Evolutionary conservation across 2,329 filamentous ascomycete species (phyloP).

Genomic region (Ascochyta koolunga): DNA sequence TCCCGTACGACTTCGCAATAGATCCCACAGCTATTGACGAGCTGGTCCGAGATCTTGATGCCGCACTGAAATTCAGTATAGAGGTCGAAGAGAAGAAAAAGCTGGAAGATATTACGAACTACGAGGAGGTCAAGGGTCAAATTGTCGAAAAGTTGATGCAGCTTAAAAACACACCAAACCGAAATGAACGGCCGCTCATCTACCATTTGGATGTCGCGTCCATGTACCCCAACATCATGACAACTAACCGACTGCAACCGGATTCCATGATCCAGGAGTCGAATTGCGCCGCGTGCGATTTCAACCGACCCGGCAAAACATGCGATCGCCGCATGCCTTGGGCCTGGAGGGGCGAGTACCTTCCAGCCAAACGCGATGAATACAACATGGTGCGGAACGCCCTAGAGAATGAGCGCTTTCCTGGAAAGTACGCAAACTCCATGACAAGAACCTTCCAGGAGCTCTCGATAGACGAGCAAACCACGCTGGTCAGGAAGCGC

Average conservation of each 20-base stretch:
- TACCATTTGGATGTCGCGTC: slow-evolving; percentile 98
- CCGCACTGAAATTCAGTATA: slow-evolving; percentile 82
- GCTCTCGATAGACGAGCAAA: slow-evolving; percentile 80
- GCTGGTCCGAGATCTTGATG: slow-evolving; percentile 82
- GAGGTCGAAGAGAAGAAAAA: slow-evolving; percentile 60
- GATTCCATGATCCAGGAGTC: slow-evolving; percentile 99
- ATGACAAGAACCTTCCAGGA: slow-evolving; percentile 80
- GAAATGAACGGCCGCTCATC: slow-evolving; percentile 85
- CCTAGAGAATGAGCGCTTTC: slow-evolving; percentile 90
- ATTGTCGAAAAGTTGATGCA: slow-evolving; percentile 73
- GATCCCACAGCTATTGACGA: slow-evolving; percentile 90
- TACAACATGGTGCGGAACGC: slow-evolving; percentile 99
- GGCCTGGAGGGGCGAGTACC: slow-evolving; percentile 97
- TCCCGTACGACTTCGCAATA: slow-evolving; percentile 92
- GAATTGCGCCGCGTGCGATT: slow-evolving; percentile 96
- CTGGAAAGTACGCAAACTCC: slow-evolving; percentile 74
- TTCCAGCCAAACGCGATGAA: slow-evolving; percentile 94
- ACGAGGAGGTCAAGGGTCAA: slow-evolving; percentile 73
- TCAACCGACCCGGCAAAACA: slow-evolving; percentile 95
- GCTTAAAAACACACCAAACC: slow-evolving; percentile 81
- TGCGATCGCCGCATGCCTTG: slow-evolving; percentile 94
- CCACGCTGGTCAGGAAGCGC: slow-evolving; percentile 79
- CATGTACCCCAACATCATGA: slow-evolving; percentile 99
- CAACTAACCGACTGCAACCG: slow-evolving; percentile 93
- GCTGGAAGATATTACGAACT: slow-evolving; percentile 58